Percentiles rank a stretch among this genome's conserved stretches.
Evolutionary conservation across 257 asterid genomes (phyloP).

Genomic region (Fraxinus anomala): DNA sequence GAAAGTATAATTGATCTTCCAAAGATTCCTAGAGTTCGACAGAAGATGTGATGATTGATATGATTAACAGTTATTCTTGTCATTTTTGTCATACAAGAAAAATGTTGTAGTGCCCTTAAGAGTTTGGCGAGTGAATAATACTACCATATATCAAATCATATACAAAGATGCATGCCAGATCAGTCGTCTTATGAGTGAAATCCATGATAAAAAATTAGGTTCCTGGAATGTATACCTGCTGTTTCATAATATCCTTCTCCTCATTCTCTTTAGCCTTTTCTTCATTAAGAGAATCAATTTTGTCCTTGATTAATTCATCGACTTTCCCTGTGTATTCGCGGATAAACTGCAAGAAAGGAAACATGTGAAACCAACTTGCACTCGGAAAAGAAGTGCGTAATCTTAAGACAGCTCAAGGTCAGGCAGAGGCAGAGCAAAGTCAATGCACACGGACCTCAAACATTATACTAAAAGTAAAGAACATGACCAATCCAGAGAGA

Average conservation of each 20-base stretch:
- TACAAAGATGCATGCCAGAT: not conserved
- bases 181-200: not conserved
- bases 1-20: not conserved
- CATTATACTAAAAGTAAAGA: not conserved
- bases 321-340: constrained; percentile 61
- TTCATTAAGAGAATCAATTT: constrained; percentile 51
- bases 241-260: constrained; percentile 53
- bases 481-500: not conserved
- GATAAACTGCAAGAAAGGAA: constrained; percentile 45
- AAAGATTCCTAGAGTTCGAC: not conserved
- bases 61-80: not conserved
- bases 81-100: not conserved
- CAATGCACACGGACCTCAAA: not conserved
- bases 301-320: constrained; percentile 59
- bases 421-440: not conserved
- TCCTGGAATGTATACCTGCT: constrained; percentile 40
- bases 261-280: constrained; percentile 54
- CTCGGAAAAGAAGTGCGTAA: not conserved
- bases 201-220: not conserved
- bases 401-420: not conserved
- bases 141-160: not conserved
- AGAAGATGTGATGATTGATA: not conserved
- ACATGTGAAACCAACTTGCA: not conserved
- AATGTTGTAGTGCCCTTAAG: not conserved
- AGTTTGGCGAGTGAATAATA: not conserved